A percentile compares a stretch with the other conserved stretches of the same genome.
phyloP scores from a whole-genome alignment of 164 flowering plant genomes.

The Brasenia schreberi region DNA sequence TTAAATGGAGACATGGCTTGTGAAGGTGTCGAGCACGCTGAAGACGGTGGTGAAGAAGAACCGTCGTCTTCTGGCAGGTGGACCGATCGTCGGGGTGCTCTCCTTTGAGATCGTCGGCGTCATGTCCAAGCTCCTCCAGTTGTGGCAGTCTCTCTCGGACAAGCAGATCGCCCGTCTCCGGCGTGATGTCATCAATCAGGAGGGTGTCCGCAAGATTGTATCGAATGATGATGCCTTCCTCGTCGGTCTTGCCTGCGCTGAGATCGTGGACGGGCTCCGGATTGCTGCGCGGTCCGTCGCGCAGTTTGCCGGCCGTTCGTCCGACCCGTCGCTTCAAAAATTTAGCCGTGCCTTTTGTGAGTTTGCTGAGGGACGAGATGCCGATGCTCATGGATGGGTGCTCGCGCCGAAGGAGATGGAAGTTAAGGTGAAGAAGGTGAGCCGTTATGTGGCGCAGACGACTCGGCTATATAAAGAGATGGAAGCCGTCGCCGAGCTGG shows the following conservation, averaged over 20 bases:
- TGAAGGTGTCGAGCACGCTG: slow-evolving; percentile 36
- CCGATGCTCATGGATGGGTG: slow-evolving; percentile 42
- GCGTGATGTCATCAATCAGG: slow-evolving; percentile 38
- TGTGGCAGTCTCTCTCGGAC: slow-evolving; percentile 66
- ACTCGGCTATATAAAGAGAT: slow-evolving; percentile 39
- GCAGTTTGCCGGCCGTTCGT: slow-evolving; percentile 28
- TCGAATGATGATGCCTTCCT: slow-evolving; percentile 75
- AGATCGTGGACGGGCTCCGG: slow-evolving; percentile 39
- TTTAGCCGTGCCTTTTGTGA: slow-evolving; percentile 37
- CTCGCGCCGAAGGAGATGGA: slow-evolving; percentile 52
- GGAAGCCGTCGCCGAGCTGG: slow-evolving; percentile 43
- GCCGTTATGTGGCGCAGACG: slow-evolving; percentile 36
- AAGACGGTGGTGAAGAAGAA: slow-evolving; percentile 8
- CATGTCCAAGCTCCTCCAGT: slow-evolving; percentile 70
- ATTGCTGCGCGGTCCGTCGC: slow-evolving; percentile 31
- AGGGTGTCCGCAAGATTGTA: slow-evolving; percentile 79
- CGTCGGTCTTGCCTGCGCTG: slow-evolving; percentile 69
- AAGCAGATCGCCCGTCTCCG: slow-evolving; percentile 31
- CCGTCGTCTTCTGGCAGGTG: slow-evolving; percentile 9
- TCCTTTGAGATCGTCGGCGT: slow-evolving; percentile 75
- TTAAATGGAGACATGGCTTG: slow-evolving; percentile 30
- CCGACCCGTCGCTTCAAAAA: slow-evolving; percentile 20
- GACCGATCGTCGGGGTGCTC: slow-evolving; percentile 44
- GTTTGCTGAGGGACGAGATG: slow-evolving; percentile 37
- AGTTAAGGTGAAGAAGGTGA: slow-evolving; percentile 36